Conservation (phyloP, 192 early-diverging fungal species). For the Funneliformis geosporum region DNA sequence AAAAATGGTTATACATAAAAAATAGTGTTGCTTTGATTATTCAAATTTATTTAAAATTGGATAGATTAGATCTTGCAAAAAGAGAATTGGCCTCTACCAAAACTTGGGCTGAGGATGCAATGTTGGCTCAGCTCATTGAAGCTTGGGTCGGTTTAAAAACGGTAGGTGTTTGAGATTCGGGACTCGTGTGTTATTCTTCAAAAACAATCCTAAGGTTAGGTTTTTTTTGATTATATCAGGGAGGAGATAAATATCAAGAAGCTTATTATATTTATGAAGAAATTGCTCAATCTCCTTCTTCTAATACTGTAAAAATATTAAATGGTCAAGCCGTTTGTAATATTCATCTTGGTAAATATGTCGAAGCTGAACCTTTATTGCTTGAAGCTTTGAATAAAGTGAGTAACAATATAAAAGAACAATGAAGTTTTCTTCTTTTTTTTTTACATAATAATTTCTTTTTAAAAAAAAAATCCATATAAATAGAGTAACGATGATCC, state of each 20-base stretch:
- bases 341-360: conserved; percentile 75
- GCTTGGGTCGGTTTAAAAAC: conserved; percentile 78
- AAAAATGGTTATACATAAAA: conserved; percentile 10
- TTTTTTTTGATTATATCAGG: conserved; percentile 41
- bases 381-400: conserved; percentile 75
- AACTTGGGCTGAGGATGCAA: conserved; percentile 93
- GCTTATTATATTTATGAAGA: conserved; percentile 95
- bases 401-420: conserved; percentile 20
- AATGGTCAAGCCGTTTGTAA: conserved; percentile 80
- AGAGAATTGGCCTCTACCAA: conserved; percentile 76
- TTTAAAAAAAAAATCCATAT: neutral
- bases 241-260: conserved; percentile 81
- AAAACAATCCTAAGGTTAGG: neutral
- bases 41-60: conserved; percentile 75
- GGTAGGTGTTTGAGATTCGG: conserved; percentile 37
- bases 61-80: conserved; percentile 84
- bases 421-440: neutral
- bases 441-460: neutral
- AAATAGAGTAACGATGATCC: conserved; percentile 67
- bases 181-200: neutral
- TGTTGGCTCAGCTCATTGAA: conserved; percentile 90
- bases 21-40: conserved; percentile 72
- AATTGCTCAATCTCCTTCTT: conserved; percentile 76
- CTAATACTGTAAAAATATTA: conserved; percentile 72
- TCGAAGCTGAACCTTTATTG: conserved; percentile 81